Evolutionary conservation across 192 early-diverging fungal genomes (phyloP).

Genomic region (Dissophora ornata): DNA sequence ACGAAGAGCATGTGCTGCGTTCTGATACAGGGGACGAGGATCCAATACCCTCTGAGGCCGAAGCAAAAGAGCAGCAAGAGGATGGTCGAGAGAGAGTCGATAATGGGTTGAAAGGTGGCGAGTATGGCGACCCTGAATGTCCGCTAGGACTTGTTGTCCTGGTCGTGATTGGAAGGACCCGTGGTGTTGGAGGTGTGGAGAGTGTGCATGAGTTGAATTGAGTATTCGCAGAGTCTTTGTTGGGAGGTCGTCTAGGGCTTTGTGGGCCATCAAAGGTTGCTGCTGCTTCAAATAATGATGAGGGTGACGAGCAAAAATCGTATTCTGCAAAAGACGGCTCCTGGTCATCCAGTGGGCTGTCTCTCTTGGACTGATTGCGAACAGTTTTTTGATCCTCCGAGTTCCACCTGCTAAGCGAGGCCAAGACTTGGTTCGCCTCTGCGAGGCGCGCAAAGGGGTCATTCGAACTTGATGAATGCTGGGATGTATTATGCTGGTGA

Average conservation of each 20-base stretch:
- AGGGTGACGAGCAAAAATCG: constrained; percentile 5
- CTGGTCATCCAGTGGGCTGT: no score
- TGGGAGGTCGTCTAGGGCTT: neutral
- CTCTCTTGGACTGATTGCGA: no score
- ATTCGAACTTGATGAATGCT: neutral
- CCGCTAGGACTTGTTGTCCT: neutral
- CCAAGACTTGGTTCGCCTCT: constrained; percentile 25
- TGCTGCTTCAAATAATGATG: no score
- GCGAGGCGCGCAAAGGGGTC: constrained; percentile 27
- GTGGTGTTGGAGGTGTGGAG: constrained; percentile 11
- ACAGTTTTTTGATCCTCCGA: constrained; percentile 9
- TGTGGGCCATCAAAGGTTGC: no score
- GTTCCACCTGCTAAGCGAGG: constrained; percentile 1
- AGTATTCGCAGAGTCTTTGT: neutral
- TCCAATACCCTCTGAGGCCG: constrained; percentile 8
- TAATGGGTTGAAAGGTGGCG: constrained; percentile 13
- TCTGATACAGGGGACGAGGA: neutral
- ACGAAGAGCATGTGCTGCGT: constrained; percentile 18
- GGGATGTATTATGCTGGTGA: neutral
- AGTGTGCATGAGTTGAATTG: neutral
- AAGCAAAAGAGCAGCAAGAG: constrained; percentile 26
- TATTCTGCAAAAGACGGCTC: neutral
- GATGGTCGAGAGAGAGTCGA: constrained; percentile 28
- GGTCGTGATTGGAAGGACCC: constrained; percentile 12
- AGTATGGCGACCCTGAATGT: neutral